These are phyloP conservation scores for Yarrowia phangngaensis DNA, from an alignment of 805 yeast genomes.

Conservation along the genomic window DNA sequence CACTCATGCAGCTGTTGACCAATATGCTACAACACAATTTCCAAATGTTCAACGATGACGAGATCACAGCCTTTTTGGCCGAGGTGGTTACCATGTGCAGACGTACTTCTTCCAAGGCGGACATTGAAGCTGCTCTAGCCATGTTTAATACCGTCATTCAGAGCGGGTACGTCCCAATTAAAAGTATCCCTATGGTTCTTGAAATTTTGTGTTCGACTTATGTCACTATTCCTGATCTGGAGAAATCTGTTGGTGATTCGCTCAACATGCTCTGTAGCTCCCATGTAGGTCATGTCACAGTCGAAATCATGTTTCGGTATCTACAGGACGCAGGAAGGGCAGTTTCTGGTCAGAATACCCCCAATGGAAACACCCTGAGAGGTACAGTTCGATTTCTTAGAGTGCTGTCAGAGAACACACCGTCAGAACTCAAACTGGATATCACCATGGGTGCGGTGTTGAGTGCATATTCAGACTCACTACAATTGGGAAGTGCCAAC, in stretches of 20 bases:
- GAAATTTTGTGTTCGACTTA: conserved; percentile 48
- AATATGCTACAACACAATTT: conserved; percentile 50
- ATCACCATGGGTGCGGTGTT: conserved; percentile 40
- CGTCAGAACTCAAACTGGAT: conserved; percentile 35
- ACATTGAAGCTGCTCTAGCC: conserved; percentile 43
- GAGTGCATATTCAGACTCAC: conserved; percentile 38
- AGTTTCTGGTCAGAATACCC: conserved; percentile 23
- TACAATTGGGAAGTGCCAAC: conserved; percentile 41
- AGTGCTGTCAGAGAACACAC: conserved; percentile 35
- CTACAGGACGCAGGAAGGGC: conserved; percentile 33
- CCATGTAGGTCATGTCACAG: conserved; percentile 41
- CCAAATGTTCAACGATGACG: conserved; percentile 44
- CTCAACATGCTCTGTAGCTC: conserved; percentile 43
- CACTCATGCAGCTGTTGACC: conserved; percentile 42
- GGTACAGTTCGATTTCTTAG: conserved; percentile 41
- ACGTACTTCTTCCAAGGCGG: conserved; percentile 41
- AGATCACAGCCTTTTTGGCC: conserved; percentile 40
- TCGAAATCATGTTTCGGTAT: conserved; percentile 38
- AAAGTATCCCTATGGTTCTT: conserved; percentile 41
- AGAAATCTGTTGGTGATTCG: conserved; percentile 42
- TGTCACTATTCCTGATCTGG: conserved; percentile 41
- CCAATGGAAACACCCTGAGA: conserved; percentile 37
- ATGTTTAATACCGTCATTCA: conserved; percentile 46
- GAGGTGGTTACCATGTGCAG: conserved; percentile 42
- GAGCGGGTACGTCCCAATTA: conserved; percentile 48